Conservation (phyloP, 192 early-diverging fungal species). For the Podochytrium sp. region DNA sequence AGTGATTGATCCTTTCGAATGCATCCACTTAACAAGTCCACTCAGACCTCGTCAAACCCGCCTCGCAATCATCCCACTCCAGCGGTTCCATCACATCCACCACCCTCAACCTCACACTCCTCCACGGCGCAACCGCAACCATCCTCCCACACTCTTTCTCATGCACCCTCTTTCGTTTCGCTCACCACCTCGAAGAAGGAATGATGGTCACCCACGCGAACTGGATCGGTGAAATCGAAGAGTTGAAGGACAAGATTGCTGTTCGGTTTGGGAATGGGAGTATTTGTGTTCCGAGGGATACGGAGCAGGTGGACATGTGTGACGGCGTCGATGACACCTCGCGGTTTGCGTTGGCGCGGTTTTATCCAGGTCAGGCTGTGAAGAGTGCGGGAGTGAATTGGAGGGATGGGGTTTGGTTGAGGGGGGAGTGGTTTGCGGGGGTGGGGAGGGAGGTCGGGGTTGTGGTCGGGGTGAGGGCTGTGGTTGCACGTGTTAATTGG, state of each 20-base stretch:
- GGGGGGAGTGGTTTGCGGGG: background rate
- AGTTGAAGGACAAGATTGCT: background rate
- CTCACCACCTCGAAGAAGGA: background rate
- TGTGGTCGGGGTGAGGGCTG: slow-evolving; percentile 10
- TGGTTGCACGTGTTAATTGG: background rate
- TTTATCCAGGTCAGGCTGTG: slow-evolving; percentile 8
- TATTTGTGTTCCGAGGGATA: background rate
- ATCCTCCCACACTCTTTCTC: background rate
- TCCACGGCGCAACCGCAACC: background rate
- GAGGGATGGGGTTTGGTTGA: slow-evolving; percentile 15
- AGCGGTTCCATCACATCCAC: background rate
- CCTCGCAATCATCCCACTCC: background rate
- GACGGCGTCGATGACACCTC: slow-evolving; percentile 14
- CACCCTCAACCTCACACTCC: background rate
- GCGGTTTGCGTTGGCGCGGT: slow-evolving; percentile 18
- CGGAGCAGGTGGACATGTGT: background rate
- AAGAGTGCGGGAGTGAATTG: background rate
- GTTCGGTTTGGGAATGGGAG: background rate
- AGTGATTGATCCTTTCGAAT: background rate
- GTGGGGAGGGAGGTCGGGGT: background rate
- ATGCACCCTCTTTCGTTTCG: background rate
- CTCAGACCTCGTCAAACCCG: background rate
- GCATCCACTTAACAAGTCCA: background rate
- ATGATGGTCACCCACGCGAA: slow-evolving; percentile 19
- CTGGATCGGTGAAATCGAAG: slow-evolving; percentile 19